Evolutionary conservation across 2,329 filamentous ascomycete species (phyloP), one percentile per base, ranked within the genome.

Genomic region (Diaporthe citriasiana): DNA sequence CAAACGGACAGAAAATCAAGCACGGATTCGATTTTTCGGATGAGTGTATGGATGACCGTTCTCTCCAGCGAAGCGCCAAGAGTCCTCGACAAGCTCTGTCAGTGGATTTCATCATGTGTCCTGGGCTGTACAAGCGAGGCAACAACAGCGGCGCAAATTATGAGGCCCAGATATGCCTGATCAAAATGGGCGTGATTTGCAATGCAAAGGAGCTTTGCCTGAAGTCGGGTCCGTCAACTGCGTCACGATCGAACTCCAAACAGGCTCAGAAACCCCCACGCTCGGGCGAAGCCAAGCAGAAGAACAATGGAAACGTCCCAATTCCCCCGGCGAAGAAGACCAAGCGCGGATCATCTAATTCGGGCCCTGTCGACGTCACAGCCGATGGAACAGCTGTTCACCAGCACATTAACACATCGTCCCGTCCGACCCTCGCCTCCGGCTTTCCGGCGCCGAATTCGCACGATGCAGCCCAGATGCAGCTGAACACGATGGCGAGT

Each of bases 111-210:
- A 40, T 75, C 27, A 30, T 70, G 0, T 71, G 17, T 15, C 73
- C 73, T 9, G 71, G 50, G 0, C 5, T 75, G 3, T 33, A 38
- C 53, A 73, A 72, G 30, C 51, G 50, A 8, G 73, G 73, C 5
- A 73, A 59, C 25, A 70, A 60, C 35, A 25, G 59, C 9, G 73
- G 73, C 10, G 1, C 17, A 8, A 47, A 51, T 8, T 75, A 71
- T 53, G 35, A 66, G 7, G 13, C 7, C 10, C 2, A 1, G 17
- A 60, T 25, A 17, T 53, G 33, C 27, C 19, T 70, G 9, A 33
- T 55, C 33, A 66, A 73, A 17, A 70, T 55, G 66, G 40, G 42
- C 3, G 73, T 75, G 10, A 19, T 75, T 5, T 72, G 70, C 35
- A 27, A 69, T 33, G 19, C 56, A 10, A 2, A 6, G 7, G 17